Base-by-base conservation (phyloP, 1,139 yeast species). In the Pneumocystis oryctolagi region DNA sequence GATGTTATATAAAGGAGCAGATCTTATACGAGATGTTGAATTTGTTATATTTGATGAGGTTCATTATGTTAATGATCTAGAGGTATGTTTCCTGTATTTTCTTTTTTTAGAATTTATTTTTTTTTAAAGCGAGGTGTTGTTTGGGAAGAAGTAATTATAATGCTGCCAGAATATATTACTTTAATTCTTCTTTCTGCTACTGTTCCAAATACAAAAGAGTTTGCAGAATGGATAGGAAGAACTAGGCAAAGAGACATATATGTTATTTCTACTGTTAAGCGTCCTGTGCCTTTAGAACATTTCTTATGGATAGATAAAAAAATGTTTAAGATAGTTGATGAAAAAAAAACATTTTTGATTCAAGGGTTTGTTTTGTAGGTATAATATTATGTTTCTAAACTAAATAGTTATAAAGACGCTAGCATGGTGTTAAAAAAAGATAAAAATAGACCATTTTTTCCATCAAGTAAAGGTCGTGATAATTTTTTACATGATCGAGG, bases 201-300 rank as follows among this genome's bases (percentile, higher is more conserved):
- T 0, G 97, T 92, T 14, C 98, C 99, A 6, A 92, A 92, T 72
- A 94, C 98, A 0, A 87, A 83, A 78, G 99, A 92, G 72, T 92
- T 92, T 78, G 99, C 98, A 18, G 89, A 87, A 71, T 92, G 99
- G 99, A 90, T 92, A 20, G 97, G 98, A 30, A 81, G 98, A 74
- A 92, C 98, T 0, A 92, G 92, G 72, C 94, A 88, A 69, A 90
- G 90, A 72, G 95, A 92, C 70, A 92, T 92, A 2, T 92, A 90
- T 70, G 98, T 92, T 58, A 92, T 92, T 53, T 88, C 96, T 0
- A 92, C 98, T 0, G 90, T 95, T 12, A 88, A 92, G 72, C 83
- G 98, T 72, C 98, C 98, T 0, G 95, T 92, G 35, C 98, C 98
- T 0, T 76, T 92, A 65, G 97, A 89, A 71, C 88, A 90, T 56